Base-by-base conservation (phyloP, 2,329 filamentous ascomycete genomes). In the Sporothrix luriei region DNA sequence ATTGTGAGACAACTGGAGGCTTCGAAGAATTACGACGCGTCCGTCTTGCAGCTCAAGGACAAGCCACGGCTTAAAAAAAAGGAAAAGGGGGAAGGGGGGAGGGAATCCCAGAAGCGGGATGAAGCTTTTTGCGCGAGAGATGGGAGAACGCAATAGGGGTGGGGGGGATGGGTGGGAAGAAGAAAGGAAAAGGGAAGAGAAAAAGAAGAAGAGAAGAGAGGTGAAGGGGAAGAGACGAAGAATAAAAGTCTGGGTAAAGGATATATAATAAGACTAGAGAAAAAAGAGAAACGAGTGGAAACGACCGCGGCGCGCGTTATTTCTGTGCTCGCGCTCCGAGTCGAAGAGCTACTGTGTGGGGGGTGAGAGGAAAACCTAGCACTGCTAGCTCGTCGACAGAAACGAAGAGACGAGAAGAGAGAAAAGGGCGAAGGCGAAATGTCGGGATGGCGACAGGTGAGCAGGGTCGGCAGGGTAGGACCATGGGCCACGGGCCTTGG, bases 281-380 rank as follows among this genome's bases (percentile, higher is more conserved):
- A 48, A 46, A 21, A 46, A 16, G 16, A 16, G 16, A 33, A 52
- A 38, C 14, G 19, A 55, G 59, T 51, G 68, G 69, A 57, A 62
- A 61, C 48, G 49, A 52, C 61, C 71, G 65, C 49, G 64, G 70
- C 69, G 68, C 71, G 69, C 68, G 70, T 52, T 67, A 65, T 68
- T 68, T 66, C 66, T 33, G 59, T 49, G 71, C 69, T 70, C 69
- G 69, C 69, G 68, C 70, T 71, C 70, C 70, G 69, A 71, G 59
- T 57, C 26, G 43, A 29, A 65, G 46, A 68, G 55, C 61, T 65
- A 70, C 69, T 72, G 66, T 70, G 69, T 72, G 71, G 66, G 64
- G 68, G 61, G 68, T 57, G 62, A 43, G 43, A 66, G 26, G 57
- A 48, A 65, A 68, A 46, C 59, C 68, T 55, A 64, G 51, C 68